These are phyloP conservation scores for Geotrichum bryndzae DNA, from an alignment of 1,139 yeast genomes.

Conservation along the genomic window DNA sequence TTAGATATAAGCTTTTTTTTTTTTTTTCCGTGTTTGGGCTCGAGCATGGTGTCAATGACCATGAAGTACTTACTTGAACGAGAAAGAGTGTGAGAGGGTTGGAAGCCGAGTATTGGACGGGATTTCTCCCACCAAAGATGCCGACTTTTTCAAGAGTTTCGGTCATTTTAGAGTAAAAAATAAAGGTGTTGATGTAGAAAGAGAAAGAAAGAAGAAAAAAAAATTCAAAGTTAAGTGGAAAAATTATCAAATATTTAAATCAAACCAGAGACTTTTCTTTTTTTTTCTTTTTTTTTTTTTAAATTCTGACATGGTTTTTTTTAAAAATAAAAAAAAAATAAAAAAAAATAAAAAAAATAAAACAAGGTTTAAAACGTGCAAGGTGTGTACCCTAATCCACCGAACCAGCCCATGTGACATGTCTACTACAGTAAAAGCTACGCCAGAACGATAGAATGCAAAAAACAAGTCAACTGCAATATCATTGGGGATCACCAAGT, in stretches of 20 bases:
- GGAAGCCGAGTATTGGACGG: constrained; percentile 50
- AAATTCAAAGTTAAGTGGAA: not conserved
- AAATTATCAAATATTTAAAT: not conserved
- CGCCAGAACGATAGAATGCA: too few species aligned
- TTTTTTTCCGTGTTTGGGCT: not conserved
- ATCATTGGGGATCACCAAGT: too few species aligned
- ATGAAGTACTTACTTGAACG: constrained; percentile 44
- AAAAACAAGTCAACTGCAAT: not conserved
- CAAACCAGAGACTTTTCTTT: too few species aligned
- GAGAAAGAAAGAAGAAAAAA: not conserved
- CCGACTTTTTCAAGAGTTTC: constrained; percentile 20
- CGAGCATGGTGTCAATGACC: not conserved
- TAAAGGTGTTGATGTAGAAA: not conserved
- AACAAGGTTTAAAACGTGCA: too few species aligned
- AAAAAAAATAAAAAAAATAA: too few species aligned
- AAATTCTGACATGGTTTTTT: too few species aligned
- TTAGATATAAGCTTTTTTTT: not conserved
- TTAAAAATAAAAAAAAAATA: too few species aligned
- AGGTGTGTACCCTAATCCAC: too few species aligned
- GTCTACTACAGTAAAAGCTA: not conserved
- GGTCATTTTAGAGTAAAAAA: constrained; percentile 9
- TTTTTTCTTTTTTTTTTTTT: too few species aligned
- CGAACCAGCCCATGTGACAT: not conserved
- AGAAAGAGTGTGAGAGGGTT: constrained; percentile 57
- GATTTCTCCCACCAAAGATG: constrained; percentile 63